These are phyloP conservation scores for Zanthoxylum bungeanum DNA, from an alignment of 345 rosid species.

Conservation along the genomic window DNA sequence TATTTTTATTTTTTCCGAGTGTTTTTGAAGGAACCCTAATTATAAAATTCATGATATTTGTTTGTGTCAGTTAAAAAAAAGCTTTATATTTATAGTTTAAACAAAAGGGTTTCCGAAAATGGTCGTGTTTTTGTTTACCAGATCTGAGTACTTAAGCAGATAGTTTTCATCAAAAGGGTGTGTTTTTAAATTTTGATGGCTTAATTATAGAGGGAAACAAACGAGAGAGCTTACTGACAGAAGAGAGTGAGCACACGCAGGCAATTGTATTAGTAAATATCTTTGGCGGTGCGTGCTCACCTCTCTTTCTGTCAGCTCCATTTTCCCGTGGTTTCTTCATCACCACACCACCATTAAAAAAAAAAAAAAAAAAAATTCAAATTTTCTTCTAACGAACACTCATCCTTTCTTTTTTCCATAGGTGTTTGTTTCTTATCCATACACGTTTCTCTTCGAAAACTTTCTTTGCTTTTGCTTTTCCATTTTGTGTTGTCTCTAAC, in stretches of 20 bases:
- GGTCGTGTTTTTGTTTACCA: background rate
- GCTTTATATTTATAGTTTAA: background rate
- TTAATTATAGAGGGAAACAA: no score
- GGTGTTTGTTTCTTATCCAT: no score
- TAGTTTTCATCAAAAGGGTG: background rate
- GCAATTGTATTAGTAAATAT: conserved; percentile 46
- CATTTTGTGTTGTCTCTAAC: no score
- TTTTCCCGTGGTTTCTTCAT: conserved; percentile 9
- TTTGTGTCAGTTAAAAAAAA: background rate
- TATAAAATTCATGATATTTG: background rate
- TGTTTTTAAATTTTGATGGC: no score
- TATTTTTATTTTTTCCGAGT: background rate
- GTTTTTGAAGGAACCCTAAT: conserved; percentile 15
- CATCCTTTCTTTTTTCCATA: no score
- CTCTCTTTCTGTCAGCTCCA: conserved; percentile 47
- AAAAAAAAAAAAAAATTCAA: no score
- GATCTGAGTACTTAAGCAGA: conserved; percentile 3
- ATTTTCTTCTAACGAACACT: no score
- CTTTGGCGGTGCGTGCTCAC: conserved; percentile 61
- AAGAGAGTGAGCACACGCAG: conserved; percentile 81
- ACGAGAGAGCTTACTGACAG: conserved; percentile 48
- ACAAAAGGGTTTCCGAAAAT: background rate
- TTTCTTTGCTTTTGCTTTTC: no score
- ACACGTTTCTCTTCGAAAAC: no score
- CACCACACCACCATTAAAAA: no score